Conservation (phyloP, 192 early-diverging fungal genomes). For the Chytriomyces sp. region DNA sequence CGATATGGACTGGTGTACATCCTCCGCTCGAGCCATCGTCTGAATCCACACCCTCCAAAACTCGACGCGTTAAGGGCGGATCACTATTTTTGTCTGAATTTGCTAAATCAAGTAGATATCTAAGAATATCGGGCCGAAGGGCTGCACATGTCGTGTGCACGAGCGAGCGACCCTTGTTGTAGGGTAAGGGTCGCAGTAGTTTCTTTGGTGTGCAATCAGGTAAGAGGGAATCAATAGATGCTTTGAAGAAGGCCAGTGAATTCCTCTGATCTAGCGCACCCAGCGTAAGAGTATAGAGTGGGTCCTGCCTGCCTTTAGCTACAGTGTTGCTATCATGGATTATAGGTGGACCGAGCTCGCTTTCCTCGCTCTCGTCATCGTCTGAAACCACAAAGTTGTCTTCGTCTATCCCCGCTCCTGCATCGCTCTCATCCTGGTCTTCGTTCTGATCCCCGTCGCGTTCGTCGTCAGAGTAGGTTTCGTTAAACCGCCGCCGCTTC, state of each 20-base stretch:
- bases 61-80: not conserved
- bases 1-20: not conserved
- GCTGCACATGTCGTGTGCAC: slow-evolving; percentile 8
- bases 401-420: not conserved
- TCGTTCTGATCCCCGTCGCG: not conserved
- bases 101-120: not conserved
- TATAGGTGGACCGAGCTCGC: not conserved
- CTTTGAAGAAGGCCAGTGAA: too few species aligned
- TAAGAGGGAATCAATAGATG: not conserved
- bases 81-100: not conserved
- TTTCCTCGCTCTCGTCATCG: not conserved
- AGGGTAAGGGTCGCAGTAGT: not conserved
- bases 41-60: not conserved
- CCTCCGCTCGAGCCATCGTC: not conserved
- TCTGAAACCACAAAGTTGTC: not conserved
- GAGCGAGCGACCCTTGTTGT: not conserved
- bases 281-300: not conserved
- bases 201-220: not conserved
- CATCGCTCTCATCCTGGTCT: not conserved
- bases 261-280: too few species aligned
- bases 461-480: not conserved
- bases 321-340: not conserved
- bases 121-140: not conserved
- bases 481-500: not conserved
- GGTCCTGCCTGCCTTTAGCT: not conserved